A percentile compares a stretch with the other conserved stretches of the same genome.
Conservation (phyloP, 768 basidiomycete genomes). For the Pleurotus eryngii region DNA sequence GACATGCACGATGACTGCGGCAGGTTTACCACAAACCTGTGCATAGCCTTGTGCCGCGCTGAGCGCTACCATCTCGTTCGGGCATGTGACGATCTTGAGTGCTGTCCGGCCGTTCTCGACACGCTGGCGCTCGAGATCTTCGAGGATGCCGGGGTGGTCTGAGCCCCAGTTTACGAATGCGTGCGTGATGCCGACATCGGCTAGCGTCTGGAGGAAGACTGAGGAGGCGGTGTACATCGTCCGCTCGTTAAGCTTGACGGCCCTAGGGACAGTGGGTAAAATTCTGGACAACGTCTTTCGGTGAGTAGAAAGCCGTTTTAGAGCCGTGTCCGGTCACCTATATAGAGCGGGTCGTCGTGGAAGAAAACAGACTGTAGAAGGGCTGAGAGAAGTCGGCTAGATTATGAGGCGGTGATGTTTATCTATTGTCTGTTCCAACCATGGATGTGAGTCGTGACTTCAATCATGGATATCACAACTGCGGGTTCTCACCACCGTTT, state of each 20-base stretch:
- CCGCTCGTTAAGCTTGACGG: background rate
- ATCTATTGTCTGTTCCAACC: too few relatives aligned
- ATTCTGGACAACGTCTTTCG: too few relatives aligned
- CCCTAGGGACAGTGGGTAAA: too few relatives aligned
- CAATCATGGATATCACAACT: too few relatives aligned
- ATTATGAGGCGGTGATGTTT: too few relatives aligned
- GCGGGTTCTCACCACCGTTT: too few relatives aligned
- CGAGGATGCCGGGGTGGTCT: conserved; percentile 69
- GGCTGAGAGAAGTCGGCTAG: too few relatives aligned
- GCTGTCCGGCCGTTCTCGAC: conserved; percentile 31
- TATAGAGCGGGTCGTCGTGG: too few relatives aligned
- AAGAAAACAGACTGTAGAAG: too few relatives aligned
- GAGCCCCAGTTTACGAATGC: conserved; percentile 77
- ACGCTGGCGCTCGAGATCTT: conserved; percentile 62
- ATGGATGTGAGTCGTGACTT: too few relatives aligned
- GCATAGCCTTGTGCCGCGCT: conserved; percentile 72
- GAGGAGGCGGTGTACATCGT: conserved; percentile 58
- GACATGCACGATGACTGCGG: conserved; percentile 73
- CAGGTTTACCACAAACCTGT: conserved; percentile 61
- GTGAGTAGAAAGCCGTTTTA: too few relatives aligned
- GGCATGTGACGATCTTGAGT: conserved; percentile 61
- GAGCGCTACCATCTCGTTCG: conserved; percentile 76
- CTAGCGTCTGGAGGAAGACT: conserved; percentile 54
- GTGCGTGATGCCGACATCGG: conserved; percentile 59
- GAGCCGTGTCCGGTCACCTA: too few relatives aligned